Conservation (phyloP, 495 filamentous ascomycete species). For the Hypoxylon rickii region DNA sequence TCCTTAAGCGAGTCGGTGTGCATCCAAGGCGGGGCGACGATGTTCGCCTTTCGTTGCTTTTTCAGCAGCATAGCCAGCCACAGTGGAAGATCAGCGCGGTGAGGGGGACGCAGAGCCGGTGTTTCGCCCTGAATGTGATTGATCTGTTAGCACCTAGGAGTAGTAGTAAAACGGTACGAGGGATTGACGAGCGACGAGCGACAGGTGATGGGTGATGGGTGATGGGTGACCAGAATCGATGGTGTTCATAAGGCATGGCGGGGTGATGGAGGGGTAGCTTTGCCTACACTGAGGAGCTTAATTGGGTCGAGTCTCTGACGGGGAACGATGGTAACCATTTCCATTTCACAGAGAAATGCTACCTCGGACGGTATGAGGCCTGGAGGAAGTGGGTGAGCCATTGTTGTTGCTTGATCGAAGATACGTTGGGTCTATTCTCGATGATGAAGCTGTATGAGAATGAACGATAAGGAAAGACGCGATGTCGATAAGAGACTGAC, state of each 20-base stretch:
- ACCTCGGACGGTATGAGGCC: conserved; percentile 89
- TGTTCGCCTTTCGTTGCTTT: conserved; percentile 91
- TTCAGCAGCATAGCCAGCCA: conserved; percentile 98
- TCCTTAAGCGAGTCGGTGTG: conserved; percentile 68
- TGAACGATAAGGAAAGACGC: conserved; percentile 18
- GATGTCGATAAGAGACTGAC: background rate
- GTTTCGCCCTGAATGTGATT: conserved; percentile 68
- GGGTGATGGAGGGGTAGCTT: conserved; percentile 46
- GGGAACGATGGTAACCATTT: conserved; percentile 88
- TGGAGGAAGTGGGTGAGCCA: conserved; percentile 82
- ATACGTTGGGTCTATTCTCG: background rate
- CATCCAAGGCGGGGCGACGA: conserved; percentile 88
- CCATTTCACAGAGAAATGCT: conserved; percentile 96
- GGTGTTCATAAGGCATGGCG: conserved; percentile 13
- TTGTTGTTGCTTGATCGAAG: conserved; percentile 39
- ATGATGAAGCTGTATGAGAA: background rate
- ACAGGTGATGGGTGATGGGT: conserved; percentile 1
- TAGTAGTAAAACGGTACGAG: too few species aligned
- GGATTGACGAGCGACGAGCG: background rate
- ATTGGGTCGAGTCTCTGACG: conserved; percentile 88
- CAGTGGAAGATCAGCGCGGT: conserved; percentile 79
- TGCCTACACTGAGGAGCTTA: conserved; percentile 80
- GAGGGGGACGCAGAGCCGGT: conserved; percentile 75
- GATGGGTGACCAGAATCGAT: too few species aligned
- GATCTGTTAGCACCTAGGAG: conserved; percentile 12